Conservation (phyloP, 257 asterid species). For the Leptodermis oblonga region DNA sequence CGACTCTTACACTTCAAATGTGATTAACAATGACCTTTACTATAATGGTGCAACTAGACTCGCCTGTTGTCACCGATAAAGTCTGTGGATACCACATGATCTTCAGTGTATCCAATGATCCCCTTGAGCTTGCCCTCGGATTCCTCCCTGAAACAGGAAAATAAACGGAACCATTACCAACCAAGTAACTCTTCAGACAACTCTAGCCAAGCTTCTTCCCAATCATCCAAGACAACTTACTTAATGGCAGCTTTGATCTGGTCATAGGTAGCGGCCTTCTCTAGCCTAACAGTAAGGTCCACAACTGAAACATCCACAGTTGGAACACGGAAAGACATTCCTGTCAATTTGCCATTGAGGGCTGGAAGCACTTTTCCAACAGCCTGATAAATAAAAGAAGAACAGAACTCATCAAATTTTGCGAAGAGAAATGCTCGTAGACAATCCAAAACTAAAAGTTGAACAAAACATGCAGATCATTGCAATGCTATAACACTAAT, state of each 20-base stretch:
- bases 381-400: constrained; percentile 40
- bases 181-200: not conserved
- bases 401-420: not conserved
- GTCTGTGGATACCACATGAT: constrained; percentile 72
- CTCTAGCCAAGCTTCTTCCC: not conserved
- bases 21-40: not conserved
- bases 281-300: constrained; percentile 67
- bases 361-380: constrained; percentile 82
- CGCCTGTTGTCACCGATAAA: constrained; percentile 69
- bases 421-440: not conserved
- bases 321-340: constrained; percentile 84
- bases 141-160: constrained; percentile 46
- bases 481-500: not conserved
- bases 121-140: constrained; percentile 75
- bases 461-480: not conserved
- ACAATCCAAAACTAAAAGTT: not conserved
- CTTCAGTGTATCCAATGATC: constrained; percentile 72
- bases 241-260: constrained; percentile 67
- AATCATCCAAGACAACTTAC: constrained; percentile 27
- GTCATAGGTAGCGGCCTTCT: constrained; percentile 64
- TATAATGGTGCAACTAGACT: not conserved
- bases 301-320: constrained; percentile 79
- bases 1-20: not conserved
- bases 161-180: not conserved
- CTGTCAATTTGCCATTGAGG: constrained; percentile 72